Percentiles rank a stretch among this genome's conserved stretches.
Conservation (phyloP, 2,329 filamentous ascomycete species). For the Emergomyces africanus region DNA sequence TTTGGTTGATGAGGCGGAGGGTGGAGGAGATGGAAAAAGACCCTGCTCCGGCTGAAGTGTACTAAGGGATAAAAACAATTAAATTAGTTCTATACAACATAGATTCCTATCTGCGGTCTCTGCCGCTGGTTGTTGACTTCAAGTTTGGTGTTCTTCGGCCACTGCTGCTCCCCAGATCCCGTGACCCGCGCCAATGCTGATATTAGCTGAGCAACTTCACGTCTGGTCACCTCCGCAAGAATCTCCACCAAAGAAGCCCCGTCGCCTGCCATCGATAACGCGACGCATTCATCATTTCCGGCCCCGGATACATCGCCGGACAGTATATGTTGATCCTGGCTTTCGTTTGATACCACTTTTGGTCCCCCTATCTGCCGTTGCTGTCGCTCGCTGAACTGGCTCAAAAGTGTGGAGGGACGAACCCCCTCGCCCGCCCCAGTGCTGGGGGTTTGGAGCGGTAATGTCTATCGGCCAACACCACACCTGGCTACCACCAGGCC, state of each 20-base stretch:
- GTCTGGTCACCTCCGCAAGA: slow-evolving; percentile 28
- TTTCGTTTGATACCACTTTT: slow-evolving; percentile 6
- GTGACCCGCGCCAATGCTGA: slow-evolving; percentile 8
- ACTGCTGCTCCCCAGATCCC: slow-evolving; percentile 4
- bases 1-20: not conserved
- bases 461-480: slow-evolving; percentile 58
- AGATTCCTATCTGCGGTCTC: slow-evolving; percentile 7
- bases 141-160: slow-evolving; percentile 8
- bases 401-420: slow-evolving; percentile 32
- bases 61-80: not conserved
- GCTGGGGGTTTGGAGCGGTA: slow-evolving; percentile 32
- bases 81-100: not conserved
- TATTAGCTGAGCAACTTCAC: slow-evolving; percentile 22
- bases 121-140: slow-evolving; percentile 13
- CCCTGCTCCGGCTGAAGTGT: not conserved
- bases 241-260: slow-evolving; percentile 25
- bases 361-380: slow-evolving; percentile 1
- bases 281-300: slow-evolving; percentile 22
- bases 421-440: slow-evolving; percentile 32
- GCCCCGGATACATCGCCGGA: slow-evolving; percentile 18
- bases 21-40: not conserved
- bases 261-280: slow-evolving; percentile 24
- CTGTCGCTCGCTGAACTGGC: slow-evolving; percentile 21
- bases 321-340: slow-evolving; percentile 10
- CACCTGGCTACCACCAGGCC: slow-evolving; percentile 51